These are phyloP conservation scores for Colletotrichum sp. DNA, from an alignment of 2,329 filamentous ascomycete genomes.

Conservation along the genomic window DNA sequence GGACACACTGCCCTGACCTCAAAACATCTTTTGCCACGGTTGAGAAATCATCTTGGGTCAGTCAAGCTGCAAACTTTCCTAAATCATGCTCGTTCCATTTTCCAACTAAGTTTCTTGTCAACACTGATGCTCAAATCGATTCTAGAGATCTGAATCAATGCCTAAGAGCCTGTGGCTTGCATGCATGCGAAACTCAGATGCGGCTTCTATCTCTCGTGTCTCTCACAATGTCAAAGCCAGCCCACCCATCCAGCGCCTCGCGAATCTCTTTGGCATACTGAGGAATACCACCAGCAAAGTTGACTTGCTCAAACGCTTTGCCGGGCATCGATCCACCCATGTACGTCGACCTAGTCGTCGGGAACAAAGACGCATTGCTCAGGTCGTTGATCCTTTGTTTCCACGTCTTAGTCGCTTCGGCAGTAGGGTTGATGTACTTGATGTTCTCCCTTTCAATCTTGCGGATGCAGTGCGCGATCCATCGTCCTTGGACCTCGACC, in stretches of 20 bases:
- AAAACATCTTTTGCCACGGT: neutral
- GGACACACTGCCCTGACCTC: neutral
- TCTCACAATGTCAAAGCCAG: slow-evolving; percentile 37
- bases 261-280: slow-evolving; percentile 37
- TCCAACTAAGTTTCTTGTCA: neutral
- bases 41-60: neutral
- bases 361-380: slow-evolving; percentile 52
- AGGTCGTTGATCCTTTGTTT: slow-evolving; percentile 52
- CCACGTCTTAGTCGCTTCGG: slow-evolving; percentile 52
- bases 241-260: slow-evolving; percentile 36
- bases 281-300: slow-evolving; percentile 47
- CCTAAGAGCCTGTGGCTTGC: neutral
- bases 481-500: slow-evolving; percentile 61
- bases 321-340: slow-evolving; percentile 62
- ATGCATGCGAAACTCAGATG: neutral
- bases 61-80: neutral
- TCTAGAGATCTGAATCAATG: neutral
- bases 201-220: neutral
- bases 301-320: slow-evolving; percentile 39
- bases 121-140: neutral
- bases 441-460: slow-evolving; percentile 51
- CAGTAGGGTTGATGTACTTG: slow-evolving; percentile 55
- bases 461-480: slow-evolving; percentile 56
- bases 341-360: slow-evolving; percentile 55
- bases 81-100: neutral